Percentiles rank a stretch among this genome's conserved stretches.
Evolutionary conservation across 1,139 yeast species (phyloP).

Genomic region (Blastobotrys persicus): DNA sequence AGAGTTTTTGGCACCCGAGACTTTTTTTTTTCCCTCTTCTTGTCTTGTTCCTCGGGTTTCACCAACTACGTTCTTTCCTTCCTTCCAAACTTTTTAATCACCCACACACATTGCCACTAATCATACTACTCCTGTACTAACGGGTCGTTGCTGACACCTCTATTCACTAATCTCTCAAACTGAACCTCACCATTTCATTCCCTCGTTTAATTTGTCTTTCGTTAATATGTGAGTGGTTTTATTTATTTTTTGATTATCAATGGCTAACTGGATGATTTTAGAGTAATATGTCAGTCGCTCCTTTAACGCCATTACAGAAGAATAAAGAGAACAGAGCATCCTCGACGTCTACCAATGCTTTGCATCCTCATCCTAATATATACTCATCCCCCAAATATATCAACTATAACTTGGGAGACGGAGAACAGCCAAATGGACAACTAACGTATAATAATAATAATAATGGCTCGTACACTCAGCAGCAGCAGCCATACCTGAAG

Average conservation of each 20-base stretch:
- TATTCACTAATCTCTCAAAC: background rate
- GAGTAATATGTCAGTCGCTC: constrained; percentile 13
- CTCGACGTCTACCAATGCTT: background rate
- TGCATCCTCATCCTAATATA: background rate
- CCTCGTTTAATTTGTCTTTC: background rate
- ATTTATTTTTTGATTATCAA: background rate
- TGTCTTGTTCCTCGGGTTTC: background rate
- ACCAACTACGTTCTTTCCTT: background rate
- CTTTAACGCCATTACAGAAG: constrained; percentile 17
- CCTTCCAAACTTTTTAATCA: background rate
- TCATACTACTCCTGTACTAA: too few relatives aligned
- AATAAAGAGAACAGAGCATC: constrained; percentile 5
- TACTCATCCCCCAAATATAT: constrained; percentile 2
- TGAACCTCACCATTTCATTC: background rate
- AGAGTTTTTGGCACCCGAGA: background rate
- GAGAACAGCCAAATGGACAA: background rate
- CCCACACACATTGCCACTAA: background rate
- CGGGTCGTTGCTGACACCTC: too few relatives aligned
- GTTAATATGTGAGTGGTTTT: background rate
- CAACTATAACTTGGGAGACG: background rate
- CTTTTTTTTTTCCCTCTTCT: background rate
- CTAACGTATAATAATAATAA: too few relatives aligned
- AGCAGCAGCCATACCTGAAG: constrained; percentile 1
- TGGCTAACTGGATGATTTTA: background rate
- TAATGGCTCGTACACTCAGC: background rate